These are phyloP conservation scores for Aspergillus cejpii DNA, from an alignment of 2,329 filamentous ascomycete genomes.

Conservation along the genomic window DNA sequence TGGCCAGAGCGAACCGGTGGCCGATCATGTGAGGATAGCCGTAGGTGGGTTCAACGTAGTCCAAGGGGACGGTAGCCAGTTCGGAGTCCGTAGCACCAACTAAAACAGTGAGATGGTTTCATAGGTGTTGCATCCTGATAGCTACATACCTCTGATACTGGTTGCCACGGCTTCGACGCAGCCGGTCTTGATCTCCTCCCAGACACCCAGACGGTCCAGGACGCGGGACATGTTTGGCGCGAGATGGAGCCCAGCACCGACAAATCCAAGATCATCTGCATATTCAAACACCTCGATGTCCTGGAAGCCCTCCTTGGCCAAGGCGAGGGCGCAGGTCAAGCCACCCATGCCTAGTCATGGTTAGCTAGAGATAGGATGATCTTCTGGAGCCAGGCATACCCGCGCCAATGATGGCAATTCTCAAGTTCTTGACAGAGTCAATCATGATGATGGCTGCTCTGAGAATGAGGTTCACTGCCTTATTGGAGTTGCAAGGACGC, in stretches of 20 bases:
- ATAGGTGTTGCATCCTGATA: too few species aligned
- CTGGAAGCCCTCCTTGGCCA: conserved; percentile 69
- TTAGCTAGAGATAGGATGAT: too few species aligned
- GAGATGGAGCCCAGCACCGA: conserved; percentile 77
- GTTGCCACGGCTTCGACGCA: conserved; percentile 65
- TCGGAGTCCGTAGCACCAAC: conserved; percentile 60
- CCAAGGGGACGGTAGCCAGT: conserved; percentile 63
- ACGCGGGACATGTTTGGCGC: conserved; percentile 77
- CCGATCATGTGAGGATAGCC: conserved; percentile 73
- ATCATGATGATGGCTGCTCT: conserved; percentile 17
- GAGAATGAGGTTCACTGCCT: too few species aligned
- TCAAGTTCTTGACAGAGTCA: conserved; percentile 29
- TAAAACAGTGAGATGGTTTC: too few species aligned
- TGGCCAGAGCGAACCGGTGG: conserved; percentile 66
- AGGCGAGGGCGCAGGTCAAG: conserved; percentile 61
- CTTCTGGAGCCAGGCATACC: too few species aligned
- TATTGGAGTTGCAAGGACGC: too few species aligned
- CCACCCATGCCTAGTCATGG: conserved; percentile 64
- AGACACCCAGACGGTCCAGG: conserved; percentile 64
- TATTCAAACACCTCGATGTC: conserved; percentile 68
- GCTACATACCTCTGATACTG: conserved; percentile 61
- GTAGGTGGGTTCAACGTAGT: conserved; percentile 61
- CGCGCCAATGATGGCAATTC: conserved; percentile 46
- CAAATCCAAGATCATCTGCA: conserved; percentile 67
- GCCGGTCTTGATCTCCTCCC: conserved; percentile 62